A percentile compares a stretch with the other conserved stretches of the same genome.
Evolutionary conservation across 2,329 filamentous ascomycete genomes (phyloP).

Genomic region (Hirsutella rhossiliensis): DNA sequence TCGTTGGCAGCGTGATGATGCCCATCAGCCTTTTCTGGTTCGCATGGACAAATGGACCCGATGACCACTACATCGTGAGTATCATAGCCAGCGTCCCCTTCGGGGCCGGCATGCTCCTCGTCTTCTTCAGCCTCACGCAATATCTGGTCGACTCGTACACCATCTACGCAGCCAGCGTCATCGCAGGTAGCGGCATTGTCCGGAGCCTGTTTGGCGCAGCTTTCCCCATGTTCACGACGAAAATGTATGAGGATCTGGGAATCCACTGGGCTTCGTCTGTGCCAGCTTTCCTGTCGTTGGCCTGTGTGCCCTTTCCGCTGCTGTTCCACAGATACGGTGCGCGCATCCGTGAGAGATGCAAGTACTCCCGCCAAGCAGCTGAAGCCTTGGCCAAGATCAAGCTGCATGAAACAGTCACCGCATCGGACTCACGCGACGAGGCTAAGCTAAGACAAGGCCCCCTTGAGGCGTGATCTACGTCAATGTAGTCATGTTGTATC

Average conservation of each 20-base stretch:
- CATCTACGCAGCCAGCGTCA: slow-evolving; percentile 65
- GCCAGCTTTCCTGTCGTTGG: slow-evolving; percentile 61
- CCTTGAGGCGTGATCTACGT: too few relatives aligned
- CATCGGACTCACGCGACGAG: too few relatives aligned
- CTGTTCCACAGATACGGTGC: slow-evolving; percentile 71
- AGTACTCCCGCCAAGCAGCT: too few relatives aligned
- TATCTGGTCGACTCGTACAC: slow-evolving; percentile 55
- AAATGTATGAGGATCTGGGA: slow-evolving; percentile 65
- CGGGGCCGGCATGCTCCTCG: slow-evolving; percentile 73
- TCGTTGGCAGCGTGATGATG: slow-evolving; percentile 56
- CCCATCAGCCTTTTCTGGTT: slow-evolving; percentile 47
- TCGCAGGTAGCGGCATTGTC: slow-evolving; percentile 72
- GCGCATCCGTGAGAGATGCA: slow-evolving; percentile 53
- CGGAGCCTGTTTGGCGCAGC: slow-evolving; percentile 70
- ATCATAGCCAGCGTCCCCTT: slow-evolving; percentile 61
- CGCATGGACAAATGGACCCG: slow-evolving; percentile 34
- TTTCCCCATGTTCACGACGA: slow-evolving; percentile 66
- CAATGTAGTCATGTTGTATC: too few relatives aligned
- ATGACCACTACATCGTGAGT: slow-evolving; percentile 55
- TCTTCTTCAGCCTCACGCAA: slow-evolving; percentile 71
- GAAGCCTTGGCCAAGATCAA: too few relatives aligned
- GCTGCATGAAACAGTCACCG: too few relatives aligned
- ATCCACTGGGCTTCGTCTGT: slow-evolving; percentile 67
- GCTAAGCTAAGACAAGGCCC: too few relatives aligned
- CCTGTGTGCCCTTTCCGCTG: slow-evolving; percentile 73